Evolutionary conservation across 176 grass and related monocot genomes (phyloP).

Genomic region (Triticum monococcum): DNA sequence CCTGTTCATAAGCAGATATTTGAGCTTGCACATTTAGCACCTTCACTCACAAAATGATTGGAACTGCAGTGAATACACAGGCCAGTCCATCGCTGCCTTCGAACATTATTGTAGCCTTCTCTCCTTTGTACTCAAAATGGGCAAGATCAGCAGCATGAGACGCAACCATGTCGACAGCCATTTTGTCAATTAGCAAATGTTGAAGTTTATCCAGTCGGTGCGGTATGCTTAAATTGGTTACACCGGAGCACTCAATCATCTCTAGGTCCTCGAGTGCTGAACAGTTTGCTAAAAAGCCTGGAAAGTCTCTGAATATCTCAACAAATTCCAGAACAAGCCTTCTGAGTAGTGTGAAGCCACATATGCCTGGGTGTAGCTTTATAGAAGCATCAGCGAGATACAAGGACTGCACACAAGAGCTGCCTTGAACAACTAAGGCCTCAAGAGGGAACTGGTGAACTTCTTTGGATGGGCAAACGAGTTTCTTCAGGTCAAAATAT

Average conservation of each 20-base stretch:
- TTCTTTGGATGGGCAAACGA: neutral
- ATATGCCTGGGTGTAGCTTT: neutral
- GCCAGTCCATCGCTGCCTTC: neutral
- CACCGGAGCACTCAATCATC: neutral
- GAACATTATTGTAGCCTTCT: neutral
- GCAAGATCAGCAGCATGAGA: neutral
- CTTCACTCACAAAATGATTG: constrained; percentile 6
- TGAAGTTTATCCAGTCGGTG: constrained; percentile 4
- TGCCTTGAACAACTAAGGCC: constrained; percentile 1
- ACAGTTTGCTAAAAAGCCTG: constrained; percentile 4
- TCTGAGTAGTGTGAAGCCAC: constrained; percentile 10
- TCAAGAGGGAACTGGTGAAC: constrained; percentile 11
- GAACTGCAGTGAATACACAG: neutral
- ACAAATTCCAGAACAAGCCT: constrained; percentile 18
- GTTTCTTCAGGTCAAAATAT: neutral
- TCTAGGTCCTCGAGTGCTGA: constrained; percentile 1
- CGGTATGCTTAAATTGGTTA: neutral
- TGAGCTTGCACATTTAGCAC: neutral
- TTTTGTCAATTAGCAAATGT: neutral
- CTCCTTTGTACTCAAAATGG: constrained; percentile 6
- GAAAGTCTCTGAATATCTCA: neutral
- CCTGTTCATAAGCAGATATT: neutral
- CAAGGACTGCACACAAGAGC: constrained; percentile 5
- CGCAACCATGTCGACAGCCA: neutral
- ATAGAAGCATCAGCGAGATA: neutral